phyloP scores from a whole-genome alignment of 306 rosid species.

The Trifolium subterraneum region DNA sequence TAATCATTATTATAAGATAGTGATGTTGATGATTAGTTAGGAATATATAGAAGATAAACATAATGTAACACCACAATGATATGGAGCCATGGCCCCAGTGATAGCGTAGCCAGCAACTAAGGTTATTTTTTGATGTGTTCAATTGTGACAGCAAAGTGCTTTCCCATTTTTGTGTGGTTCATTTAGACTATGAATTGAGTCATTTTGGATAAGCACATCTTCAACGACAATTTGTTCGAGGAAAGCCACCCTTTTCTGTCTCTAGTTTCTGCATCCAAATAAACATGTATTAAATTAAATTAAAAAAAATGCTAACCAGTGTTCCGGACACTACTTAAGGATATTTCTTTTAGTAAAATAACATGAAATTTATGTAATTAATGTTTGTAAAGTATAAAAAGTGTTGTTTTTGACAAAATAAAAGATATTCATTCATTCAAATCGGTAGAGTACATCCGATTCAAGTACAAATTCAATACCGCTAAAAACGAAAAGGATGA shows the following conservation, averaged over 20 bases:
- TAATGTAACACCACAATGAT: conserved; percentile 14
- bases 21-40: conserved; percentile 2
- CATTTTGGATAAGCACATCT: conserved; percentile 39
- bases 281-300: too few relatives aligned
- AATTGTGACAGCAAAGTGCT: conserved; percentile 30
- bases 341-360: too few relatives aligned
- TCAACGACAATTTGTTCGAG: conserved; percentile 22
- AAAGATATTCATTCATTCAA: too few relatives aligned
- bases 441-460: too few relatives aligned
- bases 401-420: too few relatives aligned
- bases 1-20: not conserved
- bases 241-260: conserved; percentile 31
- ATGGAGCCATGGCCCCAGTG: not conserved
- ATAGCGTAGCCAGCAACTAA: conserved; percentile 24
- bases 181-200: conserved; percentile 28
- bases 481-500: too few relatives aligned
- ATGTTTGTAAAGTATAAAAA: too few relatives aligned
- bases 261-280: conserved; percentile 19
- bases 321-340: too few relatives aligned
- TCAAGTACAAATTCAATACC: too few relatives aligned
- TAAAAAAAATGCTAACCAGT: too few relatives aligned
- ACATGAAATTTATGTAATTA: too few relatives aligned
- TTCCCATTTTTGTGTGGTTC: conserved; percentile 5
- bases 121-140: conserved; percentile 30
- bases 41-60: not conserved